Evolutionary conservation across 352 stramenopile genomes (phyloP), one percentile per base, ranked within the genome.

Genomic region (Globisporangium uncinulatum): DNA sequence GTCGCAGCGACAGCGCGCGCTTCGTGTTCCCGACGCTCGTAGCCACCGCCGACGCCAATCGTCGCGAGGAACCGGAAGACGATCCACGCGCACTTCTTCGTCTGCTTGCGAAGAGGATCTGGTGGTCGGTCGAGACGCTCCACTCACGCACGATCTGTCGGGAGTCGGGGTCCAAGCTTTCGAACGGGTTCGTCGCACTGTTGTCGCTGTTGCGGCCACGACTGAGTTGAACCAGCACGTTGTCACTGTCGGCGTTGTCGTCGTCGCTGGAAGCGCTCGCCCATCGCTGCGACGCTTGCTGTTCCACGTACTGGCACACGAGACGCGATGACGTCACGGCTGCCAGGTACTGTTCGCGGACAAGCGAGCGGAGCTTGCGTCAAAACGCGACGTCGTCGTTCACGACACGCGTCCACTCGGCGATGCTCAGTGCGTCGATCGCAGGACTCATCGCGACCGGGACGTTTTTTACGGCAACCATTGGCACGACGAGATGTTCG

Each of bases 11-110:
- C 73, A 6, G 68, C 74, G n/a, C 73, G 76, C 1, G 85, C 81
- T 62, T 95, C 85, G 21, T 68, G 80, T 54, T 95, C 83, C 41
- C 74, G 73, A 10, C 85, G 71, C 49, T 92, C 83, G 32, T 86
- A 70, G 31, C 76, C 75, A 14, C 79, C 85, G 37, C 74, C 86
- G 15, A 95, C 86, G 2, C 76, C 79, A 6, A 85, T 78, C 9
- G 78, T 82, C 6, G 79, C 73, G 20, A 95, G 67, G 57, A 93
- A 90, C 1, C 81, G 76, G 48, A 95, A 95, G 21, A 93, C 78
- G 39, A 92, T 76, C 83, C 83, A 93, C 6, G 85, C 83, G 21
- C 81, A 91, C 39, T 64, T 70, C 57, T 71, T 74, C 1, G 80
- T 83, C 45, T 88, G 78, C 54, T 89, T 89, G n/a, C 71, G 66